These are phyloP conservation scores for Candida sojae DNA, from an alignment of 1,139 yeast species.

Conservation along the genomic window DNA sequence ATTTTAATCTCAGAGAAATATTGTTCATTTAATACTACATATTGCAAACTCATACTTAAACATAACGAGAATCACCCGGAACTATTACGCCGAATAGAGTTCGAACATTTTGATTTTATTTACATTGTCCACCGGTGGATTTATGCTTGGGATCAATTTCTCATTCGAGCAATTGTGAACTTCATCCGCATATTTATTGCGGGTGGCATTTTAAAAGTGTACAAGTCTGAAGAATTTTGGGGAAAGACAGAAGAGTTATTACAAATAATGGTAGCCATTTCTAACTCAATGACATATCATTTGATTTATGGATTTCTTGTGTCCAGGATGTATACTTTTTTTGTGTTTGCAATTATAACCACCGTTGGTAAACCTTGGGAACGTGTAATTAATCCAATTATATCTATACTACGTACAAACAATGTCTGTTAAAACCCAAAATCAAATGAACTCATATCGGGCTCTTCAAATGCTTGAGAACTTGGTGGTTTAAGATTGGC, in stretches of 20 bases:
- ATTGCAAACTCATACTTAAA: slow-evolving; percentile 17
- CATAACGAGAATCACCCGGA: slow-evolving; percentile 11
- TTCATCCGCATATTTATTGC: neutral
- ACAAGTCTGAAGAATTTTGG: neutral
- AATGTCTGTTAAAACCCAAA: slow-evolving; percentile 48
- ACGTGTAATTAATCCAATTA: slow-evolving; percentile 12
- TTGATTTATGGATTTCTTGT: slow-evolving; percentile 19
- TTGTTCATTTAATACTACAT: slow-evolving; percentile 18
- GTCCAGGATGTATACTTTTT: slow-evolving; percentile 21
- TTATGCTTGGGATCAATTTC: slow-evolving; percentile 16
- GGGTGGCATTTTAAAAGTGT: neutral
- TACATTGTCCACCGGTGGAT: slow-evolving; percentile 19
- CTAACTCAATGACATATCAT: slow-evolving; percentile 18
- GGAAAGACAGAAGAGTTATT: slow-evolving; percentile 14
- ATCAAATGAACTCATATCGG: slow-evolving; percentile 77
- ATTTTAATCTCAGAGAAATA: slow-evolving; percentile 16
- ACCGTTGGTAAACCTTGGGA: slow-evolving; percentile 17
- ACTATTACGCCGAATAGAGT: slow-evolving; percentile 11
- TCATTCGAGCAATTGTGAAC: neutral
- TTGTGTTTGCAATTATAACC: slow-evolving; percentile 16
- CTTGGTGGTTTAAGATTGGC: slow-evolving; percentile 46
- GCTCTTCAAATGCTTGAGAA: slow-evolving; percentile 61
- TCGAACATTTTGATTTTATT: slow-evolving; percentile 18
- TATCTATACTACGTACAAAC: slow-evolving; percentile 11
- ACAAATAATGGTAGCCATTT: slow-evolving; percentile 19